Percentiles rank a stretch among this genome's conserved stretches.
Conservation (phyloP, 2,329 filamentous ascomycete species). For the Fusarium setosum region DNA sequence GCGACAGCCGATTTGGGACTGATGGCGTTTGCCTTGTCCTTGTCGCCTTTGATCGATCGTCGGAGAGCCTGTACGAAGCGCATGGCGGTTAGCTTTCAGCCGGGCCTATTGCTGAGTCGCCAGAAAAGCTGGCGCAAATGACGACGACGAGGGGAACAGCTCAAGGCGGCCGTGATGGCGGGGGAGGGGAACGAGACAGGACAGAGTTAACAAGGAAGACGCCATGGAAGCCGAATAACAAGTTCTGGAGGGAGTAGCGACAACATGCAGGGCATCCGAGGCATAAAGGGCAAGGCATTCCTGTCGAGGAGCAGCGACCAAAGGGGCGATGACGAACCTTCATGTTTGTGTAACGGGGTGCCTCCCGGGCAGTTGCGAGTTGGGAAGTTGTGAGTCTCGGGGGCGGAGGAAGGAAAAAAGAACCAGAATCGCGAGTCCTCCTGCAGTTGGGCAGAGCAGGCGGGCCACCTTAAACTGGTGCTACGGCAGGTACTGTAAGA, state of each 20-base stretch:
- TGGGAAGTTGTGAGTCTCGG: slow-evolving; percentile 39
- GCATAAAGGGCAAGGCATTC: slow-evolving; percentile 15
- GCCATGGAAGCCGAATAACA: slow-evolving; percentile 13
- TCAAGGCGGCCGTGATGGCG: slow-evolving; percentile 14
- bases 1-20: slow-evolving; percentile 87
- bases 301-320: slow-evolving; percentile 24
- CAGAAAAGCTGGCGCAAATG: slow-evolving; percentile 22
- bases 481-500: slow-evolving; percentile 24
- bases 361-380: slow-evolving; percentile 44
- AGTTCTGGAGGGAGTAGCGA: slow-evolving; percentile 11
- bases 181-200: slow-evolving; percentile 23
- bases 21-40: slow-evolving; percentile 78
- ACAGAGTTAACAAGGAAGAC: slow-evolving; percentile 4
- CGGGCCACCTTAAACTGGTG: slow-evolving; percentile 38
- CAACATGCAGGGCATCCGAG: slow-evolving; percentile 6
- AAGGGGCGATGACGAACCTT: slow-evolving; percentile 48
- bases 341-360: slow-evolving; percentile 49
- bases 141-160: slow-evolving; percentile 8
- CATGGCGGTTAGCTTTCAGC: slow-evolving; percentile 55
- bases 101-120: slow-evolving; percentile 28
- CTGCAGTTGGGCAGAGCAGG: slow-evolving; percentile 33
- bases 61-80: slow-evolving; percentile 75
- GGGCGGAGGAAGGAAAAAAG: slow-evolving; percentile 36
- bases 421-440: slow-evolving; percentile 35
- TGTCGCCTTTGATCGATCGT: slow-evolving; percentile 91